Evolutionary conservation across 495 filamentous ascomycete species (phyloP), one percentile per base, ranked within the genome.

Genomic region (Penicillium atrosanguineum): DNA sequence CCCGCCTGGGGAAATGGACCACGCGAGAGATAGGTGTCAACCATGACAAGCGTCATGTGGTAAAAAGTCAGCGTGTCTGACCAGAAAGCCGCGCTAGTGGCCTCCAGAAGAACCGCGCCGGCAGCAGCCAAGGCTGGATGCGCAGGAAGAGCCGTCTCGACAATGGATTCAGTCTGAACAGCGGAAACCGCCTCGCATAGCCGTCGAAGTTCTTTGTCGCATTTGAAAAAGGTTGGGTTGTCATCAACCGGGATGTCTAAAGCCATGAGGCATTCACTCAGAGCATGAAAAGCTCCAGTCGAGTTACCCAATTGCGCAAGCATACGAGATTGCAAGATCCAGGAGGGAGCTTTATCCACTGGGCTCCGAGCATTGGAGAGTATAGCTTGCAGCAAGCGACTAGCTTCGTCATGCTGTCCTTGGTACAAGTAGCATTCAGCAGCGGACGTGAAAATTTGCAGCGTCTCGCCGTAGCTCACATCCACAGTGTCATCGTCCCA

Each of bases 51-150:
- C 4, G 83, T 71, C 44, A 87, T 80, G 48, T 87, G 82, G 62
- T 89, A 92, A 67, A 90, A 93, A 28, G 82, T 78, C 15, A 88
- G 57, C 20, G 73, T 69, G 60, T 91, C 82, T 54, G 79, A 83
- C 89, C 89, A 95, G 69, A 87, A 93, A 2, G 84, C 84, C 15
- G 87, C 82, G 54, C 82, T 83, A 41, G 86, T 77, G 15, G 87
- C 82, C 67, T 93, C 90, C 2, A 82, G 74, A 37, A 94, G 71
- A 26, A 93, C 81, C 0, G 85, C 80, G 7, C 86, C 89, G 6
- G 87, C 73, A 1, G 83, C 28, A 31, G 28, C 28, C 28, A 31
- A 31, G 28, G 28, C 11, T 7, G 28, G 28, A 31, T 85, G 28
- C 82, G 69, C 46, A 88, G 66, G 19, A 67, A 72, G 12, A 73